Evolutionary conservation across 768 basidiomycete genomes (phyloP).

Genomic region (Inosperma sp.): DNA sequence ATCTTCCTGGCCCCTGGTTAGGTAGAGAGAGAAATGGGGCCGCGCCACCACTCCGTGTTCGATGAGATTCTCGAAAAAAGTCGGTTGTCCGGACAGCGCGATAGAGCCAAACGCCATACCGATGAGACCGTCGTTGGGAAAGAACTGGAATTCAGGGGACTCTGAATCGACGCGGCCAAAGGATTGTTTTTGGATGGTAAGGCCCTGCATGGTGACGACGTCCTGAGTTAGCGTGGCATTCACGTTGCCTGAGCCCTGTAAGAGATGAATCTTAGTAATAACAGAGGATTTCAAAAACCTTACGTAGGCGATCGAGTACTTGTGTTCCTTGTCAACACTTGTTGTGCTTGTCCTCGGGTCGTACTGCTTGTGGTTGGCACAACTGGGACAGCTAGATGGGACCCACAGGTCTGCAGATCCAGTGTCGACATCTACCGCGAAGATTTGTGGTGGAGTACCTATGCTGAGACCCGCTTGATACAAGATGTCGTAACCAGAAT

Average conservation of each 20-base stretch:
- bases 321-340: slow-evolving; percentile 28
- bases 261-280: background rate
- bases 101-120: slow-evolving; percentile 62
- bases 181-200: slow-evolving; percentile 44
- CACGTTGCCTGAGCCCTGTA: slow-evolving; percentile 52
- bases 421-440: slow-evolving; percentile 63
- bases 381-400: slow-evolving; percentile 36
- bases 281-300: slow-evolving; percentile 10
- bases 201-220: slow-evolving; percentile 43
- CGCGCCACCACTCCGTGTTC: slow-evolving; percentile 32
- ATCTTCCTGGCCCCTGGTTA: slow-evolving; percentile 31
- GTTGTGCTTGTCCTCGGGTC: slow-evolving; percentile 38
- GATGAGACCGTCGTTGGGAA: slow-evolving; percentile 54
- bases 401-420: slow-evolving; percentile 67
- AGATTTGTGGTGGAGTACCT: slow-evolving; percentile 50
- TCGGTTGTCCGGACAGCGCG: slow-evolving; percentile 39
- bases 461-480: slow-evolving; percentile 37
- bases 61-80: slow-evolving; percentile 65
- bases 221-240: slow-evolving; percentile 48
- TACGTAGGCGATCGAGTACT: slow-evolving; percentile 46
- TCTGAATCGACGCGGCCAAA: slow-evolving; percentile 49
- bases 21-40: slow-evolving; percentile 56
- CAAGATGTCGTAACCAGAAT: slow-evolving; percentile 23
- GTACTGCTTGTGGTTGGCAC: slow-evolving; percentile 36
- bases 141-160: slow-evolving; percentile 45